Evolutionary conservation across 176 grass and related monocot species (phyloP), one percentile per base, ranked within the genome.

Genomic region (Rhynchospora tenuis): DNA sequence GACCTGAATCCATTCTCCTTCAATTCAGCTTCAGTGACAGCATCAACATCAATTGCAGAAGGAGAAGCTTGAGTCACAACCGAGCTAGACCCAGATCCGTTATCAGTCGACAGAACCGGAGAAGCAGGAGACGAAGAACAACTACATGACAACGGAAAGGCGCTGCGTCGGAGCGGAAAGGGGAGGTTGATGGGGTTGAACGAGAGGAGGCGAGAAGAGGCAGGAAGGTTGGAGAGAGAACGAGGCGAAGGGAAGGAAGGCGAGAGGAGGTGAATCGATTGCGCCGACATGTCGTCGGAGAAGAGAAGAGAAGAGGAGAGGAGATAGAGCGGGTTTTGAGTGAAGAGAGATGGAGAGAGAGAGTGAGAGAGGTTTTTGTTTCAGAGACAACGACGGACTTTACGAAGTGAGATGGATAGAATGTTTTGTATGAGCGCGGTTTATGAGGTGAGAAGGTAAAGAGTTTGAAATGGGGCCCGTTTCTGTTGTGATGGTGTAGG

Each of bases 1-100:
- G 10, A 82, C 80, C 80, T 91, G 91, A 93, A 91, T 44, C 96
- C 91, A 79, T 95, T 95, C 85, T 99, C 96, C 86, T 90, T 88
- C 75, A 95, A 88, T 57, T 99, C 93, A n/a, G 89, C 86, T 80
- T 95, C 93, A 70, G 89, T 93, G 16, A 92, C 91, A 17, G 88
- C 76, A 46, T 93, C 91, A 12, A 89, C 89, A 80, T 86, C 85
- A 68, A 91, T 83, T 24, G 82, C 81, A 17, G 82, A 47, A 16
- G 74, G 3, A 3, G 48, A 16, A 46, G 79, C 78, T 6, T 86
- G 46, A 6, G 77, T 58, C 0, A 77, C 9, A 2, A 74, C 54
- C 7, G 48, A 26, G 2, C 27, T 79, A 29, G 82, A 59, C 19
- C 86, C 48, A 43, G 48, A 47, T 46, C 81, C 84, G 46, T 71